Evolutionary conservation across 2,329 filamentous ascomycete species (phyloP).

Genomic region (Scleromitrula shiraiana): DNA sequence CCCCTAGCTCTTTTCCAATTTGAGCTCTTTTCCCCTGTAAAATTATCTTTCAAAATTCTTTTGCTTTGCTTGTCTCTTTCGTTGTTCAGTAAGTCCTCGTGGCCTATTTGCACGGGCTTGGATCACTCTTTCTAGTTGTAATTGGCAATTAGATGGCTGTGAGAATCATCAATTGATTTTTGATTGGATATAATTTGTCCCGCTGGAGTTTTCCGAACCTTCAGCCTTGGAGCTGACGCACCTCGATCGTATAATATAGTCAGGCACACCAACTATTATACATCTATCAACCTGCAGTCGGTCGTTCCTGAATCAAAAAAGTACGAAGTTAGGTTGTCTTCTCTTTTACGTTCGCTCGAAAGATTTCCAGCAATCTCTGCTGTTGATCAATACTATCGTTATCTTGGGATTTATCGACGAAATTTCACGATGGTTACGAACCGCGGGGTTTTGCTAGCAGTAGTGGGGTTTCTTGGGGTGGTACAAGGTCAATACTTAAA

Average conservation of each 20-base stretch:
- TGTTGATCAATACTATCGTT: constrained; percentile 22
- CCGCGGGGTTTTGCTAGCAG: constrained; percentile 5
- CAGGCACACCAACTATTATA: constrained; percentile 8
- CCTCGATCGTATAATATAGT: constrained; percentile 5
- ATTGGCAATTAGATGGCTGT: constrained; percentile 7
- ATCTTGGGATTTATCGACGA: constrained; percentile 12
- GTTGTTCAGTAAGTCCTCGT: constrained; percentile 13
- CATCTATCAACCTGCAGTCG: neutral
- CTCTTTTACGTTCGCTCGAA: constrained; percentile 17
- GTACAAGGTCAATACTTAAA: constrained; percentile 13
- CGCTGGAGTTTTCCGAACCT: neutral
- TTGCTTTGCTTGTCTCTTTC: constrained; percentile 9
- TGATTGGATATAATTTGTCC: constrained; percentile 2
- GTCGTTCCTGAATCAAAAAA: constrained; percentile 17
- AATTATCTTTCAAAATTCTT: constrained; percentile 5
- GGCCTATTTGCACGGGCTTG: constrained; percentile 15
- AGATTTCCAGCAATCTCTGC: constrained; percentile 17
- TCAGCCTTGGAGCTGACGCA: constrained; percentile 6
- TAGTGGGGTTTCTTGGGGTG: constrained; percentile 14
- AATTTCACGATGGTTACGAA: constrained; percentile 10
- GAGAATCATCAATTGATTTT: neutral
- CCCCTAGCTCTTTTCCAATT: constrained; percentile 26
- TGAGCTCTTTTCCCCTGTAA: constrained; percentile 3
- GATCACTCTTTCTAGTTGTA: constrained; percentile 5
- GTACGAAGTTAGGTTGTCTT: constrained; percentile 15